Base-by-base conservation (phyloP, 257 asterid species). In the Eustoma russellianum region DNA sequence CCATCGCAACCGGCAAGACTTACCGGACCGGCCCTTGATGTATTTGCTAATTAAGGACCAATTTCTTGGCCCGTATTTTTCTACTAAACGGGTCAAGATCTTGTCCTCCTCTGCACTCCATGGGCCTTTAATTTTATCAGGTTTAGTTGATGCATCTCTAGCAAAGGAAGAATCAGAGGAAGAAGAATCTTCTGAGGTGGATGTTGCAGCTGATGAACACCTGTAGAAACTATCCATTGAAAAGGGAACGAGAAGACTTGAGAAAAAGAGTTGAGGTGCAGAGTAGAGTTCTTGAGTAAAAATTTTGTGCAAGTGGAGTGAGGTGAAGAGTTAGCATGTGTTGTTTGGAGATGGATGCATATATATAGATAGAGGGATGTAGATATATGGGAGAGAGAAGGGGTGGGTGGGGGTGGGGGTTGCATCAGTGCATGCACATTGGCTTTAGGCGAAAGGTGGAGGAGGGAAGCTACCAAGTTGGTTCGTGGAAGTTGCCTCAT, bases 101-200 rank as follows among this genome's bases (percentile, higher is more conserved):
- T 61, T 59, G 63, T 87, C 96, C 53, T 87, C 96, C 66, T 87
- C 96, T 2, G 94, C 89, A 59, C 96, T 83, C 96, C 96, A 87
- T 4, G 96, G 94, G 2, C 96, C 94, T 30, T 76, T 87, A 3
- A 87, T 81, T 30, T 79, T 72, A 54, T 79, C 88, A 0, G 74
- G 50, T 55, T 64, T 62, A 49, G 55, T 60, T 2, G 9, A 45
- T 2, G 13, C 50, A 49, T 67, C 53, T 14, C 61, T 44, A 0
- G 47, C 62, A 0, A 44, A 62, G 10, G 87, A 76, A 0, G 81
- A 69, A 49, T 70, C 88, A 1, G 82, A 74, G 33, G 91, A 75
- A 5, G 86, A 67, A 0, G 92, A 69, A 52, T 57, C 62, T 1
- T 57, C 72, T 28, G 95, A 78, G 15, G 88, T 61, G 2, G 89